Evolutionary conservation across 306 rosid genomes (phyloP).

Genomic region (Sindora glabra): DNA sequence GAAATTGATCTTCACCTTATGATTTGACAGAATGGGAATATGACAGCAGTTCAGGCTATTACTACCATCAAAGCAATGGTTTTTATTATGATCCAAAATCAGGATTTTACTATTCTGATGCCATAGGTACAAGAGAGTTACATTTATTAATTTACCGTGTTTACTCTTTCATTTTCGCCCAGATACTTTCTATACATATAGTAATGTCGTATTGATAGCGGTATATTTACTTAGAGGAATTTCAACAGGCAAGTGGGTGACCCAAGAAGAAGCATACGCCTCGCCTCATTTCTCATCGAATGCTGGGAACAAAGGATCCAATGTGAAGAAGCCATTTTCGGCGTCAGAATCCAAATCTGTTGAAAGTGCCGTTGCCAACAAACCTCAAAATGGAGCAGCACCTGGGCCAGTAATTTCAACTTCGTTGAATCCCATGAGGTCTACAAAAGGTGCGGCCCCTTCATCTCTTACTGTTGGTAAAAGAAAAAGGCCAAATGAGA

Average conservation of each 20-base stretch:
- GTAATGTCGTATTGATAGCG: not conserved
- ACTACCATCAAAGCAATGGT: conserved; percentile 73
- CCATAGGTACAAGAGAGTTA: conserved; percentile 47
- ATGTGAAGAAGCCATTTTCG: conserved; percentile 31
- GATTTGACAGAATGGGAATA: conserved; percentile 77
- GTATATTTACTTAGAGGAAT: conserved; percentile 23
- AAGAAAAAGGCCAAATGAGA: conserved; percentile 69
- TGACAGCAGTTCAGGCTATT: conserved; percentile 77
- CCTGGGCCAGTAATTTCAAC: conserved; percentile 62
- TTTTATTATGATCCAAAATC: conserved; percentile 74
- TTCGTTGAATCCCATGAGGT: conserved; percentile 57
- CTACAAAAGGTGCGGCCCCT: conserved; percentile 63
- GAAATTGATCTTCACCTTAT: conserved; percentile 41
- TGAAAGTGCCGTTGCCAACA: conserved; percentile 33
- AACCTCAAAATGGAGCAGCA: conserved; percentile 33
- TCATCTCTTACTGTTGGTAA: conserved; percentile 77
- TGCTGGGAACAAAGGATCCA: conserved; percentile 29
- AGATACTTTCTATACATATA: not conserved
- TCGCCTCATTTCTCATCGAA: conserved; percentile 57
- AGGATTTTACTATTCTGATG: conserved; percentile 85
- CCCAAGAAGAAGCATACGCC: conserved; percentile 87
- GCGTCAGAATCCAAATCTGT: conserved; percentile 31
- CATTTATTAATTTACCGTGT: not conserved
- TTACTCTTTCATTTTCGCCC: not conserved
- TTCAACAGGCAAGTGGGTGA: conserved; percentile 89